A percentile compares a stretch with the other conserved stretches of the same genome.
These are phyloP conservation scores for Pezicula rhizophila DNA, from an alignment of 2,329 filamentous ascomycete genomes.

Conservation along the genomic window DNA sequence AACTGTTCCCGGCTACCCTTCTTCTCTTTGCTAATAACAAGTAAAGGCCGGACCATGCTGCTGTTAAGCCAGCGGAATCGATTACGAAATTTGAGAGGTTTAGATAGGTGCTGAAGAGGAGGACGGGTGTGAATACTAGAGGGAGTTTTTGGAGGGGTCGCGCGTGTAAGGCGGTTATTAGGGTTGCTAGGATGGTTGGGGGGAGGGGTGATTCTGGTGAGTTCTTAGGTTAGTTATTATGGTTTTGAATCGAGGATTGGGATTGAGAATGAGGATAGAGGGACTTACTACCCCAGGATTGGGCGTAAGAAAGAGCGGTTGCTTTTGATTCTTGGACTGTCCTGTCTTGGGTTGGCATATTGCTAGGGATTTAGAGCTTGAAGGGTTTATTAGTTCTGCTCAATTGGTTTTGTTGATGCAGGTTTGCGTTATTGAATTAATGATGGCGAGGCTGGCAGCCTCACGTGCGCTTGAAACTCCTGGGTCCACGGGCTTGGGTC, in stretches of 20 bases:
- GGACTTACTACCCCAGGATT: slow-evolving; percentile 45
- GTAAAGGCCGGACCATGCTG: slow-evolving; percentile 61
- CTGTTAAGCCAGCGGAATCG: slow-evolving; percentile 57
- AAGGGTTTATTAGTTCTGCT: background rate
- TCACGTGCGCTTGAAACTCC: background rate
- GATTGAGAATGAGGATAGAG: slow-evolving; percentile 1
- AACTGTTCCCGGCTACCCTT: slow-evolving; percentile 20
- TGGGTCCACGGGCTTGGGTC: background rate
- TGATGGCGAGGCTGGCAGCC: background rate
- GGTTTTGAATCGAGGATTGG: background rate
- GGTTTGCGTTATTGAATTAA: background rate
- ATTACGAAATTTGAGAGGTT: slow-evolving; percentile 57
- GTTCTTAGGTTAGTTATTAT: slow-evolving; percentile 6
- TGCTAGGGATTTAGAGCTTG: background rate
- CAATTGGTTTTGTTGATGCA: no score
- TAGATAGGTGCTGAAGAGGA: slow-evolving; percentile 61
- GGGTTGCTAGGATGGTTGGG: slow-evolving; percentile 57
- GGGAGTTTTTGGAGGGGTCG: slow-evolving; percentile 61
- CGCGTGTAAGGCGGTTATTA: slow-evolving; percentile 60
- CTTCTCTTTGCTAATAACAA: slow-evolving; percentile 55
- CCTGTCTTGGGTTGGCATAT: slow-evolving; percentile 19
- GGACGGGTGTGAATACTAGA: slow-evolving; percentile 60
- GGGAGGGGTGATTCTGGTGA: slow-evolving; percentile 55
- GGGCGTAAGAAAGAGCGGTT: slow-evolving; percentile 37
- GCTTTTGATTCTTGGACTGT: slow-evolving; percentile 27